A percentile compares a stretch with the other conserved stretches of the same genome.
phyloP scores from a whole-genome alignment of 164 flowering plant genomes.

The Vitis riparia region DNA sequence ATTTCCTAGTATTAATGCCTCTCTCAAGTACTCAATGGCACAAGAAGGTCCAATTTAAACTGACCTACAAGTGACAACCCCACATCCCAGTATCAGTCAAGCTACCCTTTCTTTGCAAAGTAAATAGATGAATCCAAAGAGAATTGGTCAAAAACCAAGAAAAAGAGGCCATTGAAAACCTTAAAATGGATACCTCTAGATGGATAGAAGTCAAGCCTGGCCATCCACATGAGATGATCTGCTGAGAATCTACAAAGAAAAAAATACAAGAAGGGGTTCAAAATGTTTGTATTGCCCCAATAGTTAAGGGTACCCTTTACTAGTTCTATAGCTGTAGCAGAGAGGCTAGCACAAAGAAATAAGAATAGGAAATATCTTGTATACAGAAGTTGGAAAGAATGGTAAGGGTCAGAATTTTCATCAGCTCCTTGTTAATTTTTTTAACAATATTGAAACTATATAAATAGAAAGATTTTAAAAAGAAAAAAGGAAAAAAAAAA shows the following conservation, averaged over 20 bases:
- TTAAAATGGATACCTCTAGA: constrained; percentile 41
- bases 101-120: constrained; percentile 1
- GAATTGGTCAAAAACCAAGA: not conserved
- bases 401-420: not conserved
- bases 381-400: not conserved
- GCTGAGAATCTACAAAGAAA: constrained; percentile 56
- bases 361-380: not conserved
- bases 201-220: constrained; percentile 70
- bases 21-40: not conserved
- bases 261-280: not conserved
- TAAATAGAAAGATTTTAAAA: not conserved
- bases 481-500: not conserved
- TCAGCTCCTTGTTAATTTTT: not conserved
- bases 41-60: not conserved
- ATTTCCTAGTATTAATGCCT: not conserved
- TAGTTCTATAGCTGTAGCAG: not conserved
- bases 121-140: not conserved
- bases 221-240: constrained; percentile 75
- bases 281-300: not conserved
- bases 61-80: not conserved
- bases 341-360: not conserved
- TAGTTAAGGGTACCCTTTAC: too few relatives aligned
- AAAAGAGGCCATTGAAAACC: constrained; percentile 19
- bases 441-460: too few relatives aligned
- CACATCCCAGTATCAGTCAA: not conserved